Conservation (phyloP, 108 stramenopile genomes). For the Phaeodactylum tricornutum region DNA sequence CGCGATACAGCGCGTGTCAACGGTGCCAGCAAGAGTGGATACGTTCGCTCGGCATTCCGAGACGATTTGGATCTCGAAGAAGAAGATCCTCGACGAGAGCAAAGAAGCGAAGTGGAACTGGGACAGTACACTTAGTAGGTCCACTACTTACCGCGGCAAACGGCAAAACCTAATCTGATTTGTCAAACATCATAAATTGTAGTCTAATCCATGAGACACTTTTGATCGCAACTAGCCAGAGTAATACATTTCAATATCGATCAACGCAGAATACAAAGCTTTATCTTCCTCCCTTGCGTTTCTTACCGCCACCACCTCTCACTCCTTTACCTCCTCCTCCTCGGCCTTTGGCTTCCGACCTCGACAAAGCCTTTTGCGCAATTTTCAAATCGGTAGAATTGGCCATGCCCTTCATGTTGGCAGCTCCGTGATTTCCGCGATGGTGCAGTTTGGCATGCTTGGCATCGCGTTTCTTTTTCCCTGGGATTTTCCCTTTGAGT, state of each 20-base stretch:
- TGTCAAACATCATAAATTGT: too few species aligned
- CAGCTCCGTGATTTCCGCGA: slow-evolving; percentile 70
- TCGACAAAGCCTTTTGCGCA: slow-evolving; percentile 50
- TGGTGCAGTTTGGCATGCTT: background rate
- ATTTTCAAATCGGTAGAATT: slow-evolving; percentile 52
- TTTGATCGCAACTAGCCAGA: too few species aligned
- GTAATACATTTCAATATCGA: too few species aligned
- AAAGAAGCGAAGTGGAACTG: slow-evolving; percentile 2
- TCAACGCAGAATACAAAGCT: too few species aligned
- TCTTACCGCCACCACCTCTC: background rate
- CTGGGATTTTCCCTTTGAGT: slow-evolving; percentile 60
- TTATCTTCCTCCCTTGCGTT: slow-evolving; percentile 2
- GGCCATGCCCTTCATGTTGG: slow-evolving; percentile 76
- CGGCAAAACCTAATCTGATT: too few species aligned
- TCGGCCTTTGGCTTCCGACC: slow-evolving; percentile 13
- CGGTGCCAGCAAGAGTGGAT: background rate
- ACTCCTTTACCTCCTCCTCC: background rate
- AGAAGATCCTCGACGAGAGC: background rate
- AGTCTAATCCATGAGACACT: too few species aligned
- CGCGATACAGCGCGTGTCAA: background rate
- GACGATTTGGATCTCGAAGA: too few species aligned
- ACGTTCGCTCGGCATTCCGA: too few species aligned
- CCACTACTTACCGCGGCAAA: too few species aligned
- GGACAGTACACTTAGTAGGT: background rate
- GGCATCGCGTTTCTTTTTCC: slow-evolving; percentile 42